Percentiles rank a stretch among this genome's conserved stretches.
phyloP scores from a whole-genome alignment of 75 land plant genomes.

The Cupressus sempervirens region DNA sequence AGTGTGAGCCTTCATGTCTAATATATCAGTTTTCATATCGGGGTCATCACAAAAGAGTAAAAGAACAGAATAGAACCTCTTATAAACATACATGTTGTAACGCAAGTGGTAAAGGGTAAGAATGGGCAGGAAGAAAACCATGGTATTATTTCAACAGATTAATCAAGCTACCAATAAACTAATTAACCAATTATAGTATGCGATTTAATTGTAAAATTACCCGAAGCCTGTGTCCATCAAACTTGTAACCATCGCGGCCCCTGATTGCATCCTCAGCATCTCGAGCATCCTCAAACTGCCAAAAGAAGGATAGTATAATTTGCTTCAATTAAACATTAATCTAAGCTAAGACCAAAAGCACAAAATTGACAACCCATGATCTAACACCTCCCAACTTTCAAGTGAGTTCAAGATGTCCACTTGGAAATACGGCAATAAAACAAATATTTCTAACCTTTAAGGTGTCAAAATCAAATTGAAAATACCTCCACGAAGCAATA shows the following conservation, averaged over 20 bases:
- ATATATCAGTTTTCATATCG: too few species aligned
- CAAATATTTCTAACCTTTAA: not conserved
- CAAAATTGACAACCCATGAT: not conserved
- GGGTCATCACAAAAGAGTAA: too few species aligned
- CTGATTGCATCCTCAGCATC: conserved; percentile 98
- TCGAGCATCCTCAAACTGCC: conserved; percentile 86
- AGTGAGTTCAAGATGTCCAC: not conserved
- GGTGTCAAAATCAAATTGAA: not conserved
- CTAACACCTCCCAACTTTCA: not conserved
- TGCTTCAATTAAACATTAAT: not conserved
- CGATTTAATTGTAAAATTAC: conserved; percentile 20
- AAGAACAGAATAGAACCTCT: too few species aligned
- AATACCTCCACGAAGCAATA: conserved; percentile 20
- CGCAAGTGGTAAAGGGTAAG: too few species aligned
- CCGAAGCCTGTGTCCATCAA: conserved; percentile 81
- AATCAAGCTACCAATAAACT: too few species aligned
- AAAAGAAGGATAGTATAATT: not conserved
- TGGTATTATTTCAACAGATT: too few species aligned
- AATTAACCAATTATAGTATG: too few species aligned
- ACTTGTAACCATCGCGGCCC: conserved; percentile 96
- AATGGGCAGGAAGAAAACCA: too few species aligned
- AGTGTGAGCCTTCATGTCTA: too few species aligned
- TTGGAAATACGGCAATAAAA: not conserved
- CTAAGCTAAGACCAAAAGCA: not conserved
- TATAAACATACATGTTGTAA: too few species aligned